Base-by-base conservation (phyloP, 2,329 filamentous ascomycete genomes). In the Neurospora sp. region DNA sequence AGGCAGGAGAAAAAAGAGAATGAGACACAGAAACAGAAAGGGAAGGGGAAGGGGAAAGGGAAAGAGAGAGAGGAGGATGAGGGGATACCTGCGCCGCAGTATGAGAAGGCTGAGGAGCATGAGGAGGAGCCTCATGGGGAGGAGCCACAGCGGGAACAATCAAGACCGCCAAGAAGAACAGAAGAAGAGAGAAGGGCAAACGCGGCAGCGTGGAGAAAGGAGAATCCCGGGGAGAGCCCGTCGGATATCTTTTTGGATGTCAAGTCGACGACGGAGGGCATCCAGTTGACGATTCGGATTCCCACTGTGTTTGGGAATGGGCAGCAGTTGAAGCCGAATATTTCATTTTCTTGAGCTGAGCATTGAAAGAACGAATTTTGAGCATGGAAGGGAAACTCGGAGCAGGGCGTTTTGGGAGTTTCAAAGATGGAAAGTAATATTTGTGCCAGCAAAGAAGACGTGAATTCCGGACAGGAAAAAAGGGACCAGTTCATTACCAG, bases 241-340 rank as follows among this genome's bases (percentile, higher is more conserved):
- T 85, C 85, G 1, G 85, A 87, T 74, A 83, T 87, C 37, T 87
- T 84, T 73, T 75, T 87, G 70, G 85, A 87, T 72, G 84, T 87
- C 70, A 86, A 85, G 76, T 87, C 85, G 40, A 87, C 85, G 4
- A 85, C 81, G 52, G 85, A 87, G 69, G 85, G 85, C 1, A 86
- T 87, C 73, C 85, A 87, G 76, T 76, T 87, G 68, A 86, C 83
- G 36, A 86, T 87, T 73, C 83, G 85, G 74, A 87, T 87, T 70
- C 85, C 85, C 33, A 87, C 85, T 1, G 82, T 86, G 36, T 86
- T 87, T 74, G 82, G 82, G 69, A 57, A 57, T 33, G 80, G 78
- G 36, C 74, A 75, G 70, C 77, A 75, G 67, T 67, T 73, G 33
- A 71, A 72, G 66, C 77, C 79, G 3, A 77, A 78, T 67, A 75